Percentiles rank a stretch among this genome's conserved stretches.
Evolutionary conservation across 768 basidiomycete genomes (phyloP).

Genomic region (Macrolepiota dolichaula): DNA sequence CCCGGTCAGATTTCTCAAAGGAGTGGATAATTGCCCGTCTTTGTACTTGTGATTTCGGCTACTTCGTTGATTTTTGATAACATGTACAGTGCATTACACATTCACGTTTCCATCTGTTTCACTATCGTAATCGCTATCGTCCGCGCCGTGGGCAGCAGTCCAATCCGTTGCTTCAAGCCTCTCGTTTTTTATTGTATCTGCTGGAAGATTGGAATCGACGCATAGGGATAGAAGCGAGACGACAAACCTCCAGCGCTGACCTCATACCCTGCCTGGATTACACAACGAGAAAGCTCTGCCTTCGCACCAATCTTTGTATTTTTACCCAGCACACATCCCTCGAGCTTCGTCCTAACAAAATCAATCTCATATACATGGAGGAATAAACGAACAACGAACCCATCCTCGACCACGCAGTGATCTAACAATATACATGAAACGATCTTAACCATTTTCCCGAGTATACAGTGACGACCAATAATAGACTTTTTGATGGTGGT

Average conservation of each 20-base stretch:
- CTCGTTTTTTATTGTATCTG: slow-evolving; percentile 50
- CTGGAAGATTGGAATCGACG: not conserved
- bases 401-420: slow-evolving; percentile 85
- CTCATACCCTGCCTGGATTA: slow-evolving; percentile 79
- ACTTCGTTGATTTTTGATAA: not conserved
- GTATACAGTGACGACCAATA: slow-evolving; percentile 78
- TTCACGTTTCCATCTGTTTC: not conserved
- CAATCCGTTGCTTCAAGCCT: slow-evolving; percentile 35
- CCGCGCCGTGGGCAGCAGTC: slow-evolving; percentile 25
- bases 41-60: not conserved
- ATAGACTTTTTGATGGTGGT: slow-evolving; percentile 77
- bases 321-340: slow-evolving; percentile 72
- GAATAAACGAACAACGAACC: slow-evolving; percentile 43
- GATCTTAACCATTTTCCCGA: slow-evolving; percentile 84
- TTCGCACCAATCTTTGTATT: slow-evolving; percentile 70
- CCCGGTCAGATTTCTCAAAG: slow-evolving; percentile 33
- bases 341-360: slow-evolving; percentile 61
- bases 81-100: not conserved
- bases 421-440: slow-evolving; percentile 82
- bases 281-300: slow-evolving; percentile 62
- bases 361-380: slow-evolving; percentile 1
- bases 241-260: slow-evolving; percentile 56
- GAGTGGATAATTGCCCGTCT: slow-evolving; percentile 1
- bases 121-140: slow-evolving; percentile 10
- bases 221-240: not conserved